Conservation (phyloP, 2,329 filamentous ascomycete genomes). For the Aspergillus ochraceus region DNA sequence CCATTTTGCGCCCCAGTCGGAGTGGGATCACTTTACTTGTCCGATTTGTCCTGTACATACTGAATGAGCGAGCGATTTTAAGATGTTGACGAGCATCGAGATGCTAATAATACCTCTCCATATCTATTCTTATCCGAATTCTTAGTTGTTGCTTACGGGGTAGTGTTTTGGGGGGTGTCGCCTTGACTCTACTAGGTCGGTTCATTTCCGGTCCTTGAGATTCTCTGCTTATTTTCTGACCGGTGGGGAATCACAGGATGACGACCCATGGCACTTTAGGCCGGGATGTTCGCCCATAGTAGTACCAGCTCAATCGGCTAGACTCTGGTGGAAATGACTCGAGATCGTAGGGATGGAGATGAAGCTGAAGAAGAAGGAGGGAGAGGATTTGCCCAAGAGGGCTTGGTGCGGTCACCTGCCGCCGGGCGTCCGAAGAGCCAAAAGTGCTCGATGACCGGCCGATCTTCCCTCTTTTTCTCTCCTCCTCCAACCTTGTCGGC, state of each 20-base stretch:
- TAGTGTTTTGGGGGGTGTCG: constrained; percentile 9
- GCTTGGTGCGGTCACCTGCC: neutral
- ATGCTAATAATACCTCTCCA: neutral
- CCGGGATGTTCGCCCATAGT: neutral
- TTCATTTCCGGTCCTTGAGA: neutral
- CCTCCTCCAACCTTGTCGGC: neutral
- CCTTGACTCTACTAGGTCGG: too few species aligned
- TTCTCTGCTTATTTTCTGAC: neutral
- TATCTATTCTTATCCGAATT: constrained; percentile 4
- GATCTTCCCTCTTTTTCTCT: neutral
- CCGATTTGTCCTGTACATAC: constrained; percentile 42
- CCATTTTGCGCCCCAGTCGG: constrained; percentile 22
- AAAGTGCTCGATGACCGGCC: neutral
- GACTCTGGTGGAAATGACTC: neutral
- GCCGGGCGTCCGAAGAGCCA: neutral
- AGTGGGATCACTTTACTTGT: constrained; percentile 25
- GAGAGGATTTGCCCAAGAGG: neutral
- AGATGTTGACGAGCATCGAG: neutral
- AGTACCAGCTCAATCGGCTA: neutral
- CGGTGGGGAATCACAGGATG: neutral
- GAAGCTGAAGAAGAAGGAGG: neutral
- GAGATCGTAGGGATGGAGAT: neutral
- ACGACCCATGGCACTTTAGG: neutral
- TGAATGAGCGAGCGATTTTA: constrained; percentile 15
- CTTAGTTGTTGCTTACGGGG: constrained; percentile 8